Base-by-base conservation (phyloP, 1,284 basidiomycete genomes). In the Mrakiaceae sp. region DNA sequence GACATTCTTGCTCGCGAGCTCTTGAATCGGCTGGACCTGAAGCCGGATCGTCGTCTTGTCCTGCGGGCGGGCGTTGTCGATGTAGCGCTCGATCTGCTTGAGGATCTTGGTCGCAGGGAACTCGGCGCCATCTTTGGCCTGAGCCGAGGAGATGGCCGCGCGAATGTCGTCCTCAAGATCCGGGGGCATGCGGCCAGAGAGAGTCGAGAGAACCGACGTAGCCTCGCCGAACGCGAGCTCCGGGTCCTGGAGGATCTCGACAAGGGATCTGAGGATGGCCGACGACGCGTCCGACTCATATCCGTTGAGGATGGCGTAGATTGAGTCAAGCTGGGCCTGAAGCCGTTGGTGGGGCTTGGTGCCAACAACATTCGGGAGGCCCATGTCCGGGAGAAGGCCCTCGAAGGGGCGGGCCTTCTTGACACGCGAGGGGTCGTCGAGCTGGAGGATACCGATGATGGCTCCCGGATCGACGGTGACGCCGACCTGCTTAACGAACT, bases 351-450 rank as follows among this genome's bases (percentile, higher is more conserved):
- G 87, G 50, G 92, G 84, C 79, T 95, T 97, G 79, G 82, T 88
- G 62, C 94, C 95, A 69, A 88, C 79, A 69, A 97, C 87, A 71
- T 84, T 85, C 57, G 94, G 92, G 49, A 85, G 79, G 64, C 95
- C 93, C 81, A 91, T 86, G 11, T 83, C 72, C 16, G 93, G 90
- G 43, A 98, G 84, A 63, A 93, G 87, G 61, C 93, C 93, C 72
- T 94, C 91, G 76, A 98, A 98, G 1, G 95, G 95, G 79, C 94
- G 97, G 67, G 96, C 96, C 72, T 98, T 95, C 77, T 92, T 96
- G 72, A 98, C 96, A 69, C 93, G 92, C 70, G 87, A 84, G 40
- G 96, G 96, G 76, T 98, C 95, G 74, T 98, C 96, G 66, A 98
- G 85, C 14, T 91, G 91, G 62, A 98, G 82, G 74, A 98, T 95